Conservation (phyloP, 768 basidiomycete genomes). For the Russula dissimulans region DNA sequence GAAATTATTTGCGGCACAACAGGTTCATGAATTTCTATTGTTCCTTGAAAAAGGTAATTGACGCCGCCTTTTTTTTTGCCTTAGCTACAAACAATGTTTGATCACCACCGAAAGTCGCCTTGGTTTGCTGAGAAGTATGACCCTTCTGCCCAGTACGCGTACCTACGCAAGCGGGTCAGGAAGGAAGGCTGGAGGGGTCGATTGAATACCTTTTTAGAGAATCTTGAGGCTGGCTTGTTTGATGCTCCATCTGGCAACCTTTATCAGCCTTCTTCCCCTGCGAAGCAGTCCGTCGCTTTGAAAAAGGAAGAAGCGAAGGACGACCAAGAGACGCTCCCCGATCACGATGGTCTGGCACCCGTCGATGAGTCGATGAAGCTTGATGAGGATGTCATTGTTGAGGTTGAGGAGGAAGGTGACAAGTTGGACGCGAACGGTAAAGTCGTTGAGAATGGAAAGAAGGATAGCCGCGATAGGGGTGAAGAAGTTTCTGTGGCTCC, state of each 20-base stretch:
- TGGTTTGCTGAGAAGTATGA: slow-evolving; percentile 98
- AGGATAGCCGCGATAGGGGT: slow-evolving; percentile 43
- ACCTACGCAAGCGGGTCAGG: slow-evolving; percentile 68
- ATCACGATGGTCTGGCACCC: slow-evolving; percentile 24
- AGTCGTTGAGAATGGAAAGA: slow-evolving; percentile 34
- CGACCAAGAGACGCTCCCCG: slow-evolving; percentile 22
- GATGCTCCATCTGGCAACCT: slow-evolving; percentile 70
- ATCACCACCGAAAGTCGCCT: slow-evolving; percentile 88
- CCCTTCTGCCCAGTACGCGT: slow-evolving; percentile 57
- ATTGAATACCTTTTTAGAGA: slow-evolving; percentile 61
- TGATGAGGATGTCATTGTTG: slow-evolving; percentile 66
- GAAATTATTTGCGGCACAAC: slow-evolving; percentile 77
- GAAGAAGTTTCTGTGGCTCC: slow-evolving; percentile 55
- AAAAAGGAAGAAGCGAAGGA: slow-evolving; percentile 38
- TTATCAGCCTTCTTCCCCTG: slow-evolving; percentile 36
- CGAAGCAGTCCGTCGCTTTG: slow-evolving; percentile 39
- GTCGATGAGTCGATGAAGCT: slow-evolving; percentile 62
- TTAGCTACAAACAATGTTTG: slow-evolving; percentile 91
- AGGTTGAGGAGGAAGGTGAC: slow-evolving; percentile 66
- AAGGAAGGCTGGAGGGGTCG: slow-evolving; percentile 80
- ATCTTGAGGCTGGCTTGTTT: slow-evolving; percentile 77
- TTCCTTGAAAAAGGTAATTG: not conserved
- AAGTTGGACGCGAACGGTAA: slow-evolving; percentile 55
- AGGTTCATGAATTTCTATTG: slow-evolving; percentile 46
- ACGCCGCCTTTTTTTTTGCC: slow-evolving; percentile 3